Percentiles rank a stretch among this genome's conserved stretches.
Conservation (phyloP, 805 yeast species). For the Suhomyces pyralidae region DNA sequence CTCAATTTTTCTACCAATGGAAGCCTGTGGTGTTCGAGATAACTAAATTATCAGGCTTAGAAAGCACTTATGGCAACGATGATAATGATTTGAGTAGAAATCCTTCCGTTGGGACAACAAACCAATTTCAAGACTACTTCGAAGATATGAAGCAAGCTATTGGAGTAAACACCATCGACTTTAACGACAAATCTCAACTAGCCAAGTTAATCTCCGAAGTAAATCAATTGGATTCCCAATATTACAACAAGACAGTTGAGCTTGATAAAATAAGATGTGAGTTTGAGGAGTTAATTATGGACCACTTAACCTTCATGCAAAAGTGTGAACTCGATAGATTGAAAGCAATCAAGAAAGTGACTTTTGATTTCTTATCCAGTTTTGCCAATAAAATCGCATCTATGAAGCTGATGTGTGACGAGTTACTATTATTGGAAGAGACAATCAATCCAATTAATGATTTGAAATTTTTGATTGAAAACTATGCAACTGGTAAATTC, state of each 20-base stretch:
- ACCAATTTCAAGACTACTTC: slow-evolving; percentile 23
- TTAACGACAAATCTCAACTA: slow-evolving; percentile 50
- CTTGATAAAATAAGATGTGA: slow-evolving; percentile 69
- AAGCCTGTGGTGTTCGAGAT: slow-evolving; percentile 61
- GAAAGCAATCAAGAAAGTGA: slow-evolving; percentile 70
- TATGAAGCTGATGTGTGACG: slow-evolving; percentile 58
- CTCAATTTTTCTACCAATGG: slow-evolving; percentile 80
- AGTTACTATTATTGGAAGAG: slow-evolving; percentile 62
- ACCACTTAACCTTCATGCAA: slow-evolving; percentile 74
- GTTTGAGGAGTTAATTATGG: slow-evolving; percentile 69
- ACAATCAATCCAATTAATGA: slow-evolving; percentile 69
- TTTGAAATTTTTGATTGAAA: slow-evolving; percentile 60
- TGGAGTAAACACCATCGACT: slow-evolving; percentile 41
- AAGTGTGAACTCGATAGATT: slow-evolving; percentile 78
- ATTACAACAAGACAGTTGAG: slow-evolving; percentile 48
- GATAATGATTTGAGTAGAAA: slow-evolving; percentile 8
- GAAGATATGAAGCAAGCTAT: slow-evolving; percentile 46
- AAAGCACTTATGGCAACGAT: slow-evolving; percentile 5
- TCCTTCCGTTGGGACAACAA: slow-evolving; percentile 3
- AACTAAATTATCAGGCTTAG: slow-evolving; percentile 19
- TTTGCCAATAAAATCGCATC: slow-evolving; percentile 58
- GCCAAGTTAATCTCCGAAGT: slow-evolving; percentile 57
- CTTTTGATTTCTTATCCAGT: slow-evolving; percentile 67
- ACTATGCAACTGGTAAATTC: slow-evolving; percentile 71
- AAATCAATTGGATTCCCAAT: slow-evolving; percentile 48